Conservation (phyloP, 1,139 yeast species). For the Hansenula sp. region DNA sequence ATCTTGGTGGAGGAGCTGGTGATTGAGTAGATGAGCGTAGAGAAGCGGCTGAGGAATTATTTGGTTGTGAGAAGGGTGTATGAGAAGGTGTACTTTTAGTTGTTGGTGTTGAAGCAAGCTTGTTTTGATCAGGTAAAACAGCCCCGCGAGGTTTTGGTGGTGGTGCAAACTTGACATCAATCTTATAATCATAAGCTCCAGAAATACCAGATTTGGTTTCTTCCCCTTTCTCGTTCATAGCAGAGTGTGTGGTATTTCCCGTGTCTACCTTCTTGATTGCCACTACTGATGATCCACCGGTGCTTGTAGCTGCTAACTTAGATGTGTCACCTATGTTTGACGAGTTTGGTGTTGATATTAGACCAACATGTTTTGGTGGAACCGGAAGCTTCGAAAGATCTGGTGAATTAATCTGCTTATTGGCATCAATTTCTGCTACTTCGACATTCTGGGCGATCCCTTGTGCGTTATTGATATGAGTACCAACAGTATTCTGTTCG, state of each 20-base stretch:
- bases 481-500: too few relatives aligned
- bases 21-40: neutral
- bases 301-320: neutral
- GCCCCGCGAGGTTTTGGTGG: constrained; percentile 28
- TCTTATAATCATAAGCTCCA: constrained; percentile 24
- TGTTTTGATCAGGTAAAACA: neutral
- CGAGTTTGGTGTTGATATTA: neutral
- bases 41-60: neutral
- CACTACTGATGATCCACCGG: neutral
- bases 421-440: neutral
- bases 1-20: neutral
- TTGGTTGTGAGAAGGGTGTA: constrained; percentile 9
- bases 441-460: neutral
- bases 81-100: constrained; percentile 6
- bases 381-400: constrained; percentile 15
- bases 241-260: neutral
- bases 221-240: constrained; percentile 5
- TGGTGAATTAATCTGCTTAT: constrained; percentile 8
- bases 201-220: constrained; percentile 16
- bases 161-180: constrained; percentile 28
- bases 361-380: constrained; percentile 9
- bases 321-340: neutral
- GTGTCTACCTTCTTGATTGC: neutral
- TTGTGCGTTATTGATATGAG: too few relatives aligned
- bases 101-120: neutral